Conservation (phyloP, 768 basidiomycete genomes). For the Rhodotorula babjevae region DNA sequence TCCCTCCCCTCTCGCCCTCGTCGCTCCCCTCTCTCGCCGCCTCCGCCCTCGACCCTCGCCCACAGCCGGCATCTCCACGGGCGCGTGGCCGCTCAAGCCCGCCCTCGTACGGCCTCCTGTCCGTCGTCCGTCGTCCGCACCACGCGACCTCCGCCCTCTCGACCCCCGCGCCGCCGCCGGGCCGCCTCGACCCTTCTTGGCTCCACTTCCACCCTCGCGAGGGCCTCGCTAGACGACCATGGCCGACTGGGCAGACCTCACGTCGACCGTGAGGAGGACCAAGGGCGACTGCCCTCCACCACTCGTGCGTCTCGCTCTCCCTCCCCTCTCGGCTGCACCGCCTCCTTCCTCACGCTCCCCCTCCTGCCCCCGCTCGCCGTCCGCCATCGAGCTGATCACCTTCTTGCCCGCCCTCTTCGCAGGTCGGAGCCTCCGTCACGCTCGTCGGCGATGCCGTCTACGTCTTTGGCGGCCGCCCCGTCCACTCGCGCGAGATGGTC, state of each 20-base stretch:
- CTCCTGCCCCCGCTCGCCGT: no score
- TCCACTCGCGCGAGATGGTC: constrained; percentile 64
- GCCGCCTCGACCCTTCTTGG: no score
- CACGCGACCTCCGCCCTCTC: no score
- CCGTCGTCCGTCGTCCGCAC: no score
- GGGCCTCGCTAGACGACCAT: not conserved
- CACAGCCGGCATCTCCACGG: no score
- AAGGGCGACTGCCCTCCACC: constrained; percentile 18
- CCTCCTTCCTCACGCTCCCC: not conserved
- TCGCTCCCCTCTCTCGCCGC: no score
- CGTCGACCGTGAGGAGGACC: not conserved
- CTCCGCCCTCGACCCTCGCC: no score
- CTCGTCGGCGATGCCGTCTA: constrained; percentile 43
- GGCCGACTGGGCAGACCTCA: constrained; percentile 14
- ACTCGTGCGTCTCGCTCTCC: not conserved
- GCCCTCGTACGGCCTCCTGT: no score
- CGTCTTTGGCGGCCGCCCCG: constrained; percentile 35
- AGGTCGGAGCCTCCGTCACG: constrained; percentile 80
- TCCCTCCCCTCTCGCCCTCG: no score
- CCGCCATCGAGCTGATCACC: no score
- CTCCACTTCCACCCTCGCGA: not conserved
- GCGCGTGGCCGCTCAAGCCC: no score
- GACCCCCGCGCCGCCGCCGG: no score
- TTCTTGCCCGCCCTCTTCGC: not conserved
- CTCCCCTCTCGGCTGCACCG: not conserved